Evolutionary conservation across 495 filamentous ascomycete species (phyloP), one percentile per base, ranked within the genome.

Genomic region (Aspergillus affinis): DNA sequence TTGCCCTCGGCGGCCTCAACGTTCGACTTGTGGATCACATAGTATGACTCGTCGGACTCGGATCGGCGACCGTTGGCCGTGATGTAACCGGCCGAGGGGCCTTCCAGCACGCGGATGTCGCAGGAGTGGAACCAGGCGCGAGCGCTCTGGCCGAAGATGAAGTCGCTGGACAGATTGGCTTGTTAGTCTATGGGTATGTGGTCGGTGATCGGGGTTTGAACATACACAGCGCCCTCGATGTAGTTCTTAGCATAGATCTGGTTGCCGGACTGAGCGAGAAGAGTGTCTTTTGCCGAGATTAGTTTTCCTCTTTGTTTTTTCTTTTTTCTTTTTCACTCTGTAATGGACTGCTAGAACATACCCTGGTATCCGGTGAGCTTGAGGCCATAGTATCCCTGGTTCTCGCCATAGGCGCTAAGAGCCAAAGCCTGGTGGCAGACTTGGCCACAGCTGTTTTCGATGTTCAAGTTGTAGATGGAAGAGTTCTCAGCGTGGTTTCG

Each of bases 141-240:
- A 12, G 82, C 83, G 23, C 75, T 69, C 69, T 86, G 83, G 7
- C 87, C 87, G 69, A 88, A 90, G 63, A 90, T 83, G 65, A 88
- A 88, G 65, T 89, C 87, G 20, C 58, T 60, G 20, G n/a, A 27
- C n/a, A 17, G 2, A 23, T 26, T 45, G 51, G 23, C 4, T 26
- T 0, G 10, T 32, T 48, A 32, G 36, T 26, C 21, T 10, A 19
- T 54, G 9, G 7, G 8, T 49, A n/a, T 54, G 27, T 21, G 9
- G 0, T 36, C 29, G 44, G 41, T 5, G 23, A 47, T 27, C n/a
- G 26, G 51, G 4, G 23, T 6, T 7, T 9, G 27, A 26, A 41
- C 58, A 23, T 60, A 60, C 58, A 82, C 82, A 12, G 82, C 82
- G 13, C 87, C 87, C 58, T 80, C 73, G 61, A 89, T 85, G 51